phyloP scores from a whole-genome alignment of 768 basidiomycete genomes.

The Floccularia luteovirens region DNA sequence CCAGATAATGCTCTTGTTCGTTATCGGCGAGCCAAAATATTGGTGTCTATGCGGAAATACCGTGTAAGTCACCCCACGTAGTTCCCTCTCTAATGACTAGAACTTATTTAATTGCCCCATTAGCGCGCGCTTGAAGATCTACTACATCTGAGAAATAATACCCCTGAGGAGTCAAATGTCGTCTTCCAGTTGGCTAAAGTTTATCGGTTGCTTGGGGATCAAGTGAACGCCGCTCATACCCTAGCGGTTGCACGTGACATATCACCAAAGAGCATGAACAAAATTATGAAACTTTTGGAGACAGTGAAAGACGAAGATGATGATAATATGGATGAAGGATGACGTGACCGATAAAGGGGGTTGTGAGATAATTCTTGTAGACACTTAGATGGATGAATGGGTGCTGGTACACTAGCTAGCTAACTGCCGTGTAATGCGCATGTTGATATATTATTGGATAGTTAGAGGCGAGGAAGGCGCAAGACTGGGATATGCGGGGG shows the following conservation, averaged over 20 bases:
- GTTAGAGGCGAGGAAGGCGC: not conserved
- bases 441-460: not conserved
- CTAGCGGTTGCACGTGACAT: conserved; percentile 91
- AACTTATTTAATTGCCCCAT: conserved; percentile 8
- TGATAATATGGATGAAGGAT: conserved; percentile 75
- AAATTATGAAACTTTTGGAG: conserved; percentile 74
- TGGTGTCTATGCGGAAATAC: conserved; percentile 80
- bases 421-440: not conserved
- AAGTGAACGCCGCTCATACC: conserved; percentile 71
- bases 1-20: conserved; percentile 90
- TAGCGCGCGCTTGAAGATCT: conserved; percentile 81
- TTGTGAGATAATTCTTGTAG: conserved; percentile 28
- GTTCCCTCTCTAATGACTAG: conserved; percentile 1
- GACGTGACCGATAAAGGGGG: conserved; percentile 21
- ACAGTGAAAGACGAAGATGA: conserved; percentile 60
- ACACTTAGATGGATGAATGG: conserved; percentile 6
- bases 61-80: conserved; percentile 45
- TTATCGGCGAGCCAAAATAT: conserved; percentile 89
- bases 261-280: conserved; percentile 82
- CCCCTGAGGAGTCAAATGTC: conserved; percentile 95
- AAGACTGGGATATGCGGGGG: conserved; percentile 8
- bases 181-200: conserved; percentile 93
- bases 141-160: conserved; percentile 68
- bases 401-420: not conserved
- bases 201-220: conserved; percentile 77